Evolutionary conservation across 306 rosid genomes (phyloP), one percentile per base, ranked within the genome.

Genomic region (Purshia tridentata): DNA sequence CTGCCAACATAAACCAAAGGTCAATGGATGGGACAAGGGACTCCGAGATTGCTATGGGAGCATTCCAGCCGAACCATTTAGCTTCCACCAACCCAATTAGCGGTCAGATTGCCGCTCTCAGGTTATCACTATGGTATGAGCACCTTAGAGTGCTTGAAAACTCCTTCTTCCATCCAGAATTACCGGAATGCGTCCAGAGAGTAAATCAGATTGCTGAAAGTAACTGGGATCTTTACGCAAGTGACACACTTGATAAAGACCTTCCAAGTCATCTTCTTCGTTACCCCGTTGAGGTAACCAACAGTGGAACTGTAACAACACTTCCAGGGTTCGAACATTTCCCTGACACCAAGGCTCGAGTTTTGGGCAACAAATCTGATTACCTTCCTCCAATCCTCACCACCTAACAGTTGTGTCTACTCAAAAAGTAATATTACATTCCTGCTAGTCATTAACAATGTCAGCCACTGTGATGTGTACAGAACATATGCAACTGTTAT

Each of bases 21-120:
- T 94, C 93, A 22, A 91, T 94, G 96, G 97, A 89, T 73, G 97
- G 97, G 9, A 91, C 80, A 67, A 87, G 98, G 71, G 98, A 91
- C 90, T 82, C 83, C 0, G 95, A 94, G 88, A 91, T 94, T 57
- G 92, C 96, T 37, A 91, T 89, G 92, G 97, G 99, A 15, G 99
- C 88, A 76, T 91, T 81, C 65, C 99, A 91, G 69, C 92, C 90
- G 6, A 14, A 69, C 5, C 84, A 91, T 57, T 22, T 88, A 61
- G 66, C 85, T 55, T 13, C 75, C 3, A 11, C 53, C 6, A 76
- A 73, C 9, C 77, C 70, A 64, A 75, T 90, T 0, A 88, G 67
- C 62, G 97, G 95, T 14, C 81, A 88, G 13, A 90, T 90, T 14
- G 68, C 68, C 49, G 96, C 86, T 41, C 87, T 94, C 60, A 72